phyloP scores from a whole-genome alignment of 805 yeast species.

The Lipomyces yamanashiensis region DNA sequence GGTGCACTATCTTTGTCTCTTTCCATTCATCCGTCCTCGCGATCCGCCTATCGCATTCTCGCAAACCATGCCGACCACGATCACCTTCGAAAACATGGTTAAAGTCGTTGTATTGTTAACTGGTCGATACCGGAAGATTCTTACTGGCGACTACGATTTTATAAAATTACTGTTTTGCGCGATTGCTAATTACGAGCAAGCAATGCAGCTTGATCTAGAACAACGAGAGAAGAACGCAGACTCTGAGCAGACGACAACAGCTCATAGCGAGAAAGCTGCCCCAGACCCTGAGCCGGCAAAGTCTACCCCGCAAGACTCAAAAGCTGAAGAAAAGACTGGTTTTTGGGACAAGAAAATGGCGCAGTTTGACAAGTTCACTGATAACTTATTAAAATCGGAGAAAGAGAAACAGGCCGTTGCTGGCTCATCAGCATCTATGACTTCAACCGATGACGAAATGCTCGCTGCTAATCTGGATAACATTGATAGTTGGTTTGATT shows the following conservation, averaged over 20 bases:
- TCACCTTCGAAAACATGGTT: conserved; percentile 50
- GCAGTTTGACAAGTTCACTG: conserved; percentile 5
- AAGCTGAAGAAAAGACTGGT: conserved; percentile 7
- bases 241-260: conserved; percentile 30
- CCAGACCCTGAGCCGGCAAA: conserved; percentile 14
- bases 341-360: conserved; percentile 30
- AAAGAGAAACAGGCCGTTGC: conserved; percentile 3
- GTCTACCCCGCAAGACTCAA: not conserved
- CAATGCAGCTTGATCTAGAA: conserved; percentile 12
- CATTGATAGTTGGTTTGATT: conserved; percentile 41
- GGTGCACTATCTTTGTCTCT: conserved; percentile 52
- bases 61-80: conserved; percentile 38
- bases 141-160: conserved; percentile 50
- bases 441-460: conserved; percentile 38
- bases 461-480: conserved; percentile 30
- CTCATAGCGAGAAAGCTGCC: conserved; percentile 22
- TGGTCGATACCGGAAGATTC: conserved; percentile 49
- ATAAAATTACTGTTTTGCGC: conserved; percentile 56
- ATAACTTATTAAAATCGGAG: conserved; percentile 2
- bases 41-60: conserved; percentile 26
- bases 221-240: conserved; percentile 15
- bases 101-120: conserved; percentile 54
- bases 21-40: conserved; percentile 54
- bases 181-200: conserved; percentile 42
- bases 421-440: conserved; percentile 1